phyloP scores from a whole-genome alignment of 768 basidiomycete species.

The Xerocomellus intermedius region DNA sequence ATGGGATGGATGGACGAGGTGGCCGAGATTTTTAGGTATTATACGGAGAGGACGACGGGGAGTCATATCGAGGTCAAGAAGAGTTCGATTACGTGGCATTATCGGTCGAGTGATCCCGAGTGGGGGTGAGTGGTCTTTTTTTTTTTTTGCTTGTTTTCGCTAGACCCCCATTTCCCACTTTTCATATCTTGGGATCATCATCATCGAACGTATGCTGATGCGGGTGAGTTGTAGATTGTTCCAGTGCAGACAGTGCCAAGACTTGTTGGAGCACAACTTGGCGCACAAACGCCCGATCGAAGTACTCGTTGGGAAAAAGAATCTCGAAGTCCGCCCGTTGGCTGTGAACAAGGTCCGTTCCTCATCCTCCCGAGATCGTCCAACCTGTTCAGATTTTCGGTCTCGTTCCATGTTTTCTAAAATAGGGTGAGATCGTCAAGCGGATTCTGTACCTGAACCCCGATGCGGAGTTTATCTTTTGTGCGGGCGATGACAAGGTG shows the following conservation, averaged over 20 bases:
- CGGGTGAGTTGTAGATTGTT: slow-evolving; percentile 53
- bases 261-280: slow-evolving; percentile 91
- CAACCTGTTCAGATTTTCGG: not conserved
- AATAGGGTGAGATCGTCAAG: slow-evolving; percentile 92
- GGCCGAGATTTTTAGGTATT: slow-evolving; percentile 92
- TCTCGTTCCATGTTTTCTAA: not conserved
- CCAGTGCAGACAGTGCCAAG: slow-evolving; percentile 96
- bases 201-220: slow-evolving; percentile 1
- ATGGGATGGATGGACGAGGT: slow-evolving; percentile 99
- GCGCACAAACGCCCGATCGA: slow-evolving; percentile 94
- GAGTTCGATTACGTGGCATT: slow-evolving; percentile 98
- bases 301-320: slow-evolving; percentile 97
- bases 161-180: no score
- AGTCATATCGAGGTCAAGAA: slow-evolving; percentile 96
- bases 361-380: not conserved
- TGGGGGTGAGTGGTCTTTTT: slow-evolving; percentile 92
- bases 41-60: slow-evolving; percentile 96
- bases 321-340: slow-evolving; percentile 92
- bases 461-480: slow-evolving; percentile 94
- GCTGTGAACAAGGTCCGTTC: no score
- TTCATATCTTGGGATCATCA: not conserved
- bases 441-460: slow-evolving; percentile 90
- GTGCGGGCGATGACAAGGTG: slow-evolving; percentile 97
- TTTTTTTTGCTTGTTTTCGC: no score
- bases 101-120: slow-evolving; percentile 88